A percentile compares a stretch with the other conserved stretches of the same genome.
Conservation (phyloP, 2,329 filamentous ascomycete genomes). For the Aureobasidium sp. region DNA sequence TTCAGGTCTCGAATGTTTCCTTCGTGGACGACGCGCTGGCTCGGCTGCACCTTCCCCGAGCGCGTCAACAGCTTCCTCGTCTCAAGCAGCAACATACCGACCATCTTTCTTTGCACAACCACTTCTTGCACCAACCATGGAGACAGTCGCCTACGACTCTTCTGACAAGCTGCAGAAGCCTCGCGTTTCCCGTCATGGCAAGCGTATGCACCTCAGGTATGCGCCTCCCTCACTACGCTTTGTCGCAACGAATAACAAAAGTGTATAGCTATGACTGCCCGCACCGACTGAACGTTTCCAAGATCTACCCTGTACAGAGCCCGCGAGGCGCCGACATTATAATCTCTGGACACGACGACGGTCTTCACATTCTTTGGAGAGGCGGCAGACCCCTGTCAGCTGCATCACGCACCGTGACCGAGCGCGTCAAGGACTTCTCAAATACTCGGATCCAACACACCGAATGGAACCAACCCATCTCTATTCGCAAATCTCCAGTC, state of each 20-base stretch:
- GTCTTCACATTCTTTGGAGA: slow-evolving; percentile 54
- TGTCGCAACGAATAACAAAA: not conserved
- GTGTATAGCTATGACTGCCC: slow-evolving; percentile 51
- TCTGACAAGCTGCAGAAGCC: slow-evolving; percentile 15
- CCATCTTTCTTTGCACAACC: not conserved
- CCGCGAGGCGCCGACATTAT: slow-evolving; percentile 57
- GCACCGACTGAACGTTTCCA: slow-evolving; percentile 50
- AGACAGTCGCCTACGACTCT: not conserved
- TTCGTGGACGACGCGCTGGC: not conserved
- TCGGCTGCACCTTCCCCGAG: slow-evolving; percentile 9
- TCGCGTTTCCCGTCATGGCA: slow-evolving; percentile 14
- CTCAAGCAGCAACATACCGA: not conserved
- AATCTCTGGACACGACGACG: slow-evolving; percentile 53
- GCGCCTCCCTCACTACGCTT: not conserved
- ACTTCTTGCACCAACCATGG: not conserved
- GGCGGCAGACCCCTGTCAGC: slow-evolving; percentile 40
- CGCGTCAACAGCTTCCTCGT: slow-evolving; percentile 7
- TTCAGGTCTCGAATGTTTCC: not conserved
- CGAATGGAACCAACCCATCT: slow-evolving; percentile 12
- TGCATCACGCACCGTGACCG: slow-evolving; percentile 5
- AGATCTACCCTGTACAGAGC: slow-evolving; percentile 51
- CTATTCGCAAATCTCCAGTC: not conserved
- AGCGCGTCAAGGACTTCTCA: slow-evolving; percentile 1
- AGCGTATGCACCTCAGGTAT: slow-evolving; percentile 30
- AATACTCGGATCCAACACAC: not conserved